Base-by-base conservation (phyloP, 768 basidiomycete species). In the Phylloporus sp. region DNA sequence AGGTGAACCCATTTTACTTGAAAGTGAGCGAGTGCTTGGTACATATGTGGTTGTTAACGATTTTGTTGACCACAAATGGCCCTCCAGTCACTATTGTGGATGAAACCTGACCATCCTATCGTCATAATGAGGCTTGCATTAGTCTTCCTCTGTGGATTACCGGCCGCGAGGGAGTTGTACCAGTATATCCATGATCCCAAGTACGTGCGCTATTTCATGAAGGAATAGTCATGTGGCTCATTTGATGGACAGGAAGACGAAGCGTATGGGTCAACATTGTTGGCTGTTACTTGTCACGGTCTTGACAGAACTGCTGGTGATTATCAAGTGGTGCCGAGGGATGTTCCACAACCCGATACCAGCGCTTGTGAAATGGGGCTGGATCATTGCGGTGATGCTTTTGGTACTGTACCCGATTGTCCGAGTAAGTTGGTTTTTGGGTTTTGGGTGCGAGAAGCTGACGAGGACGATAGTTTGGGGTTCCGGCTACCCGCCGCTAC, bases 211-310 rank as follows among this genome's bases (percentile, higher is more conserved):
- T 28, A 4, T 18, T 36, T 21, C 14, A 9, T 14, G 39, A 7
- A 7, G 28, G 24, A 28, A 22, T n/a, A n/a, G 24, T 39, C 48
- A 32, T 41, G 38, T 51, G 46, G 23, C 43, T 49, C 5, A 48
- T 10, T n/a, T 6, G 9, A 18, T 9, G 44, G n/a, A 44, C 58
- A 91, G 90, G 58, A 82, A 74, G 55, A 83, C 86, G n/a, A 82
- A 82, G 52, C 78, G 90, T 46, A 91, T 92, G 90, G 90, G 90
- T 2, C 86, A 90, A 55, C 90, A 92, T 60, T 82, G 84, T 27
- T 91, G 90, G 90, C 70, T 92, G 33, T 70, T 92, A 49, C 77
- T 90, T 40, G 89, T 90, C 26, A 92, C 90, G n/a, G 81, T 90
- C 51, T 58, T 80, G 47, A 91, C 90, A 13, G 90, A 92, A 63